Conservation (phyloP, 352 stramenopile species). For the Phytophthora boehmeriae region DNA sequence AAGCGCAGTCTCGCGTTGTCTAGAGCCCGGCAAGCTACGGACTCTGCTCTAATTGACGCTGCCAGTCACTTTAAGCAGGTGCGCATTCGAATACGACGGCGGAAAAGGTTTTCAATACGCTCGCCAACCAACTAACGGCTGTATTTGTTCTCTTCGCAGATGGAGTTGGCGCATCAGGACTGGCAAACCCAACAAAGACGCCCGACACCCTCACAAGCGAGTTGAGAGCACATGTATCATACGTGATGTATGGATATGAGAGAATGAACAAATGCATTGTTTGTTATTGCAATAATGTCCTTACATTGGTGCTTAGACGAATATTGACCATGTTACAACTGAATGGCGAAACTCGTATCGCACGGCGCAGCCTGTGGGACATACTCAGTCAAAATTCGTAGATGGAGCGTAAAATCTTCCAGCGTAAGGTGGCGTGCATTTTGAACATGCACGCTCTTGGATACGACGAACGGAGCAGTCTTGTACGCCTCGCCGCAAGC, state of each 20-base stretch:
- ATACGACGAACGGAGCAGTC: constrained; percentile 56
- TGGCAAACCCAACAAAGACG: constrained; percentile 54
- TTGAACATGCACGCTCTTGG: constrained; percentile 65
- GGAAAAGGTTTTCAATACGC: constrained; percentile 7
- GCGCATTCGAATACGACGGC: constrained; percentile 7
- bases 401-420: constrained; percentile 59
- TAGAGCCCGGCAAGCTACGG: constrained; percentile 39
- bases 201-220: constrained; percentile 34
- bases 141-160: constrained; percentile 39
- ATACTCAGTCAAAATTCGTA: constrained; percentile 61
- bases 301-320: neutral
- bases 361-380: constrained; percentile 56
- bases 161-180: constrained; percentile 60
- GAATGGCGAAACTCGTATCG: constrained; percentile 60
- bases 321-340: constrained; percentile 31
- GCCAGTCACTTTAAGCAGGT: constrained; percentile 66
- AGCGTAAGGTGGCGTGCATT: constrained; percentile 55
- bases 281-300: too few relatives aligned
- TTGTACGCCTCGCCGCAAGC: constrained; percentile 59
- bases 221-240: constrained; percentile 18
- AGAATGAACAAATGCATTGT: constrained; percentile 10
- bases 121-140: constrained; percentile 19
- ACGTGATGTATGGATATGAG: too few relatives aligned
- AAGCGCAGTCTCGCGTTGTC: constrained; percentile 29
- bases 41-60: constrained; percentile 53